These are phyloP conservation scores for Phytophthora melonis DNA, from an alignment of 352 stramenopile genomes.

Conservation along the genomic window DNA sequence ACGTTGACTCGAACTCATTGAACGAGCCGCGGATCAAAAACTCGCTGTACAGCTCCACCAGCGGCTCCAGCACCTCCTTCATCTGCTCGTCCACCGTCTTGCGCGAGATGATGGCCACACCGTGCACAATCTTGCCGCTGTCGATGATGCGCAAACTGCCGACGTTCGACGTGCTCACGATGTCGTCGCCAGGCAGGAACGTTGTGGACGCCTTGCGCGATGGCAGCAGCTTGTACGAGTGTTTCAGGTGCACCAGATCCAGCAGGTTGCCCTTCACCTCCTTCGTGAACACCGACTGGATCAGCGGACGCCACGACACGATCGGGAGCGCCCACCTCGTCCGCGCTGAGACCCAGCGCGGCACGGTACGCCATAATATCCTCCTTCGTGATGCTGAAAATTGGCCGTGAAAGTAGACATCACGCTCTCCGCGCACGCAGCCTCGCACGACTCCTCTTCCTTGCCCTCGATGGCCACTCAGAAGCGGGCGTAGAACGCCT, in stretches of 20 bases:
- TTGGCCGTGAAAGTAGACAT: constrained; percentile 67
- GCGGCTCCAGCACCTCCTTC: constrained; percentile 64
- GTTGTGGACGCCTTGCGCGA: constrained; percentile 39
- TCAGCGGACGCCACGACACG: constrained; percentile 82
- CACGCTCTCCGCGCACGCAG: constrained; percentile 70
- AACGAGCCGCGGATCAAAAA: constrained; percentile 89
- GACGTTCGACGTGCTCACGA: constrained; percentile 79
- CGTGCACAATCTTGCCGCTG: constrained; percentile 83
- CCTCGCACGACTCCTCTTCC: constrained; percentile 65
- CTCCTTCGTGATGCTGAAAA: constrained; percentile 64
- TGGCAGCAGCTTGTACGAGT: constrained; percentile 84
- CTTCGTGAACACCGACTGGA: constrained; percentile 86
- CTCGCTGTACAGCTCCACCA: constrained; percentile 83
- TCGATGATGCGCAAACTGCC: constrained; percentile 78
- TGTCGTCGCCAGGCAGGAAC: constrained; percentile 74
- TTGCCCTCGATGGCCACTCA: constrained; percentile 71
- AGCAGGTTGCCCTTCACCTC: constrained; percentile 87
- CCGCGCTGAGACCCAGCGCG: constrained; percentile 52
- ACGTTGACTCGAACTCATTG: constrained; percentile 78
- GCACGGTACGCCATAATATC: constrained; percentile 73
- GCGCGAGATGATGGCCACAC: constrained; percentile 72
- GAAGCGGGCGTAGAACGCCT: constrained; percentile 82
- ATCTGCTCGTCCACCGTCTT: constrained; percentile 62
- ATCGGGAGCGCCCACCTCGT: constrained; percentile 59
- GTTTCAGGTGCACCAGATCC: constrained; percentile 84